Base-by-base conservation (phyloP, 148 eudicot genomes). In the Drosera capensis region DNA sequence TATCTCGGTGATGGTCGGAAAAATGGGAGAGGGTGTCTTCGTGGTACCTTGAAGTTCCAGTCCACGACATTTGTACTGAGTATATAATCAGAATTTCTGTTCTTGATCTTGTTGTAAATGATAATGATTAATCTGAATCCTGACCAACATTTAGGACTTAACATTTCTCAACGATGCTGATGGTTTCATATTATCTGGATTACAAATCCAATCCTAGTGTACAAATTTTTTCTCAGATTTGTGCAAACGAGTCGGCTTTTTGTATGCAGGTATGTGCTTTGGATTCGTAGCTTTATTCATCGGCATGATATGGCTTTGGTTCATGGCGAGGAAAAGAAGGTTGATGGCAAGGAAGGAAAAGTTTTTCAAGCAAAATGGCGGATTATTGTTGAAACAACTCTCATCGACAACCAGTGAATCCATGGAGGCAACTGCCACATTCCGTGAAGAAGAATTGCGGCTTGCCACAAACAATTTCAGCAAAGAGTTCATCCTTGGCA, bases 1-100 rank as follows among this genome's bases (percentile, higher is more conserved):
- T 51, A 49, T 3, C 11, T 28, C 7, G 63, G 63, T 22, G 56
- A 58, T 23, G 63, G 63, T 30, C 19, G 35, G 11, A 34, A 15
- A 23, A 7, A 31, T 14, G 63, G 63, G 3, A 42, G 41, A 0
- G 2, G 35, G 7, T 58, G 63, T 24, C 8, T 2, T 15, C 39
- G 43, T 23, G 26, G 26, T 26, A 23, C 18, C 13, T 46, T 34
- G 12, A 41, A 34, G 35, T 49, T 58, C 13, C 57, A 48, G 11
- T 35, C 21, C 24, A 1, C 50, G 37, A 43, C 34, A 26, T 23
- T 49, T 18, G 34, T 23, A 12, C 23, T 58, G 34, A 55, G 62
- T 58, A 49, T 40, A 37, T 0, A 29, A 1, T 16, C 22, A 14
- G 6, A 4, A 13, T 11, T 8, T 45, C 14, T 0, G 18, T 3